Evolutionary conservation across 2,329 filamentous ascomycete genomes (phyloP), one percentile per base, ranked within the genome.

Genomic region (Monilinia fructigena): DNA sequence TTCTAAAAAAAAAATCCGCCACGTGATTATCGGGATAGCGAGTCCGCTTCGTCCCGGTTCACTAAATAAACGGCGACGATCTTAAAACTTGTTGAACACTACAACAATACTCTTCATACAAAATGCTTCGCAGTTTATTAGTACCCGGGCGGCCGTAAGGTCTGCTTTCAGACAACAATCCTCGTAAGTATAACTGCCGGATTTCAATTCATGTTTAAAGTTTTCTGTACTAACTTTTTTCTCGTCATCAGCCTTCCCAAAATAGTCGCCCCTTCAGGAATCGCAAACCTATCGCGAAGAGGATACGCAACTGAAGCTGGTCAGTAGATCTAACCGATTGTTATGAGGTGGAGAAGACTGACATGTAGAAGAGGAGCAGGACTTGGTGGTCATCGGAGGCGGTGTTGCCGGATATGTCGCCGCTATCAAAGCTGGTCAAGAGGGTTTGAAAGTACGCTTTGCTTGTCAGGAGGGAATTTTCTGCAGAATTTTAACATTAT

Each of bases 381-480:
- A 99, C 80, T 85, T 99, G 66, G 90, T 99, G 77, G 93, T 99
- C 81, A 97, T 99, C 77, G 95, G 95, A 76, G 95, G 95, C 79
- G 95, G 95, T 82, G 95, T 98, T 76, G 95, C 94, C 74, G 95
- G 95, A 78, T 99, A 99, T 82, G 95, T 99, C 76, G 94, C 95
- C 72, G 95, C 95, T 75, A 99, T 99, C 85, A 99, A 98, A 84
- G 95, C 95, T 76, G 95, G 93, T 68, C 95, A 99, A 81, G 92
- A 96, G 79, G 95, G 95, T 76, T 80, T 99, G 79, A 98, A 97
- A 88, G 93, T 96, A 82, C 69, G 78, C 31, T 62, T 66, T 55
- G 28, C 54, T 28, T 26, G 40, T 61, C 35, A 55, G 28, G 67
- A 60, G 65, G 55, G 60, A 40, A 16, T 40, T 55, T 52, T n/a